Evolutionary conservation across 805 yeast genomes (phyloP).

Genomic region (Saccharomycopsis capsularis): DNA sequence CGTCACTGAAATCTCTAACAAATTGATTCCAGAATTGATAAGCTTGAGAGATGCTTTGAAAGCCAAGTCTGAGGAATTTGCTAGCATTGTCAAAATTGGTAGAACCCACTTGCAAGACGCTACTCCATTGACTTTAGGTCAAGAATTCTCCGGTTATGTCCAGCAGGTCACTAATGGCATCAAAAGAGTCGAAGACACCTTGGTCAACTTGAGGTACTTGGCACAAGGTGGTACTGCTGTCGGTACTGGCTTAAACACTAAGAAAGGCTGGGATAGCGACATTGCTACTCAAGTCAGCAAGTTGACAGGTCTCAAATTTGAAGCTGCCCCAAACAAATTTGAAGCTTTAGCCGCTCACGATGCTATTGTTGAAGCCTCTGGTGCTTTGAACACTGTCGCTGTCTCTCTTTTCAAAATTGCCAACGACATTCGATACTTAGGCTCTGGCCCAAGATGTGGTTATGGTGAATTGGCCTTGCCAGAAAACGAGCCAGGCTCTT

Average conservation of each 20-base stretch:
- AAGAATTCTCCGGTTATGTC: constrained; percentile 95
- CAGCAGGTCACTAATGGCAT: constrained; percentile 91
- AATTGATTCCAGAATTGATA: constrained; percentile 73
- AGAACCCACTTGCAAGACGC: constrained; percentile 99
- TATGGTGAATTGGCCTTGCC: constrained; percentile 94
- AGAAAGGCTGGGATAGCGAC: constrained; percentile 77
- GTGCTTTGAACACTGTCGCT: constrained; percentile 94
- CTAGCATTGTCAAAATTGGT: constrained; percentile 91
- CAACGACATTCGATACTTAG: constrained; percentile 95
- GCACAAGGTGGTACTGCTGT: constrained; percentile 99
- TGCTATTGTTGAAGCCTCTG: constrained; percentile 95
- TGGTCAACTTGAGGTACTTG: constrained; percentile 69
- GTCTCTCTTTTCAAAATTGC: constrained; percentile 93
- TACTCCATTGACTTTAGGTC: constrained; percentile 95
- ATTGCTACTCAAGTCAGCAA: constrained; percentile 81
- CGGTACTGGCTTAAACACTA: constrained; percentile 97
- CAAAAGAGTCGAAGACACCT: constrained; percentile 68
- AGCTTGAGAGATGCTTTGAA: constrained; percentile 72
- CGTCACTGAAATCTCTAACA: constrained; percentile 73
- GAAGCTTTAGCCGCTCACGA: constrained; percentile 99
- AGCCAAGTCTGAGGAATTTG: constrained; percentile 75
- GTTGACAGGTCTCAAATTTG: constrained; percentile 82
- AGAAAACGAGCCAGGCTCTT: constrained; percentile 98
- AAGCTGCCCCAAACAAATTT: constrained; percentile 96
- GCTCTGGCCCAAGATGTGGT: constrained; percentile 99